Base-by-base conservation (phyloP, 805 yeast genomes). In the Metschnikowia dekortorum region DNA sequence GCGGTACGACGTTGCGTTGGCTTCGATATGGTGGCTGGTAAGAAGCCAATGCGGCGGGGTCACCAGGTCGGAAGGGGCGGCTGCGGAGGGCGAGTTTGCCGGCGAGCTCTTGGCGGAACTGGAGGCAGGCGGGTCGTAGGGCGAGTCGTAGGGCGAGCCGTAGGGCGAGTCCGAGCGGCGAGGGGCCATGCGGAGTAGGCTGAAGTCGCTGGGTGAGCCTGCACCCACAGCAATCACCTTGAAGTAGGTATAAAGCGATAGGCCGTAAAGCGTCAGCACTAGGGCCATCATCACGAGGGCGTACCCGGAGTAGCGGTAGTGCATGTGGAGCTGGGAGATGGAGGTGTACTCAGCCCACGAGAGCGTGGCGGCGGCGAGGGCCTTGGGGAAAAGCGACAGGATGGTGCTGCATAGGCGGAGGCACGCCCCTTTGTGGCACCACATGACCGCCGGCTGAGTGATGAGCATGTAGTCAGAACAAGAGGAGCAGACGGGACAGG, bases 151-250 rank as follows among this genome's bases (percentile, higher is more conserved):
- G 22, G 63, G 63, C 41, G 55, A 54, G 14, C 61, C 61, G 22
- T 18, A 18, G 22, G 63, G 63, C 41, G 55, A 54, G 14, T 61
- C 61, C 39, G 59, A 48, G 8, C 10, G 29, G 6, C 18, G 37
- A 47, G 14, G 46, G 35, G 34, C 76, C 64, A 38, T 39, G 14
- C 59, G 56, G 31, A 85, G 63, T 38, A 71, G 78, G 0, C 71
- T 66, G 55, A 71, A 83, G 53, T 84, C 89, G 16, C 70, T 53
- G 0, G 92, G 89, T 14, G 85, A 79, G 0, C 92, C 92, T 0
- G 86, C 76, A 0, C 89, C 89, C 1, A 66, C 65, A 0, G 33
- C n/a, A 1, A 84, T 71, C 3, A 83, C 78, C 53, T 69, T 65
- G 61, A 68, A 80, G 61, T 85, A 85, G 1, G 85, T 69, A 55